phyloP scores from a whole-genome alignment of 768 basidiomycete genomes.

The Trametes sanguinea region DNA sequence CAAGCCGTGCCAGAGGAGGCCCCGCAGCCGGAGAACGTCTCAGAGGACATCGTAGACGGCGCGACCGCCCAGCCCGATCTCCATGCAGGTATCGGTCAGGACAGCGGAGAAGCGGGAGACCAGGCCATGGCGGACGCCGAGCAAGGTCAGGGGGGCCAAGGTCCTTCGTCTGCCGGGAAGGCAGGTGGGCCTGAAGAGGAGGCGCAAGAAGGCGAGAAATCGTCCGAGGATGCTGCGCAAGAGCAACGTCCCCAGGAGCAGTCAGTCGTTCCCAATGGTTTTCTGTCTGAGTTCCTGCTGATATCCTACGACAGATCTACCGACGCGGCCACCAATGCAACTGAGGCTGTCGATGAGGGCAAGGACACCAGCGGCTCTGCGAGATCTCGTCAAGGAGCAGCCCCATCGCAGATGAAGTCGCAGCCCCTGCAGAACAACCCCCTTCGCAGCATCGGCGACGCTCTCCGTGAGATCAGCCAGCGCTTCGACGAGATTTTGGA shows the following conservation, averaged over 20 bases:
- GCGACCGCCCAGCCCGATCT: conserved; percentile 43
- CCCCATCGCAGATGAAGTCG: conserved; percentile 14
- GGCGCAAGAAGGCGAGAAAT: neutral
- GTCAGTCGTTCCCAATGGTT: conserved; percentile 1
- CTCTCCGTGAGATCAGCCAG: conserved; percentile 76
- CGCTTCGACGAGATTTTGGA: conserved; percentile 82
- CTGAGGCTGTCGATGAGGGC: conserved; percentile 7
- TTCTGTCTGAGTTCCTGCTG: neutral
- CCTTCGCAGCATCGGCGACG: conserved; percentile 80
- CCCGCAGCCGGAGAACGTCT: conserved; percentile 46
- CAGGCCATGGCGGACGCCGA: conserved; percentile 17
- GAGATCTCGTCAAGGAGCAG: conserved; percentile 20
- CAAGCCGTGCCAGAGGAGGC: conserved; percentile 37
- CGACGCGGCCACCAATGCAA: neutral
- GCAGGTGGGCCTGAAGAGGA: conserved; percentile 1
- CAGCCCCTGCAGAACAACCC: conserved; percentile 51
- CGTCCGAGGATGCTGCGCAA: neutral
- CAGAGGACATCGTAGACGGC: conserved; percentile 41
- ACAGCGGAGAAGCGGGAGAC: conserved; percentile 14
- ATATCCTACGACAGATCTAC: neutral
- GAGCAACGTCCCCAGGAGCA: conserved; percentile 8
- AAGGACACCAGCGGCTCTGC: conserved; percentile 16
- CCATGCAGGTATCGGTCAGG: conserved; percentile 31
- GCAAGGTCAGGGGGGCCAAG: conserved; percentile 12
- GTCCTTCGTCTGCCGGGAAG: conserved; percentile 4